Evolutionary conservation across 805 yeast species (phyloP).

Genomic region (Clavispora fructus): DNA sequence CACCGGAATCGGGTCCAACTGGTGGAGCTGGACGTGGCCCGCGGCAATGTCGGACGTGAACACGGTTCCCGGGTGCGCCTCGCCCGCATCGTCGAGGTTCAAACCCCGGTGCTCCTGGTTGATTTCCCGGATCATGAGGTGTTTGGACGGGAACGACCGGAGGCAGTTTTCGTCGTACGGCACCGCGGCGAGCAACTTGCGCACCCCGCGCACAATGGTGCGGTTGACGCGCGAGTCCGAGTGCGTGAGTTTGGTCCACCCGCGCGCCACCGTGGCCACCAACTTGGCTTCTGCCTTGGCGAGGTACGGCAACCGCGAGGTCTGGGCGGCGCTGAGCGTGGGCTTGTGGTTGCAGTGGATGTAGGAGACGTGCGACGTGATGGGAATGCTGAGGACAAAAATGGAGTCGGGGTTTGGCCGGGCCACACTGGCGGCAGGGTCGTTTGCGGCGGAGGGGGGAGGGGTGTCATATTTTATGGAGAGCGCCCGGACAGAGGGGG

Average conservation of each 20-base stretch:
- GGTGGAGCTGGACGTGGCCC: conserved; percentile 19
- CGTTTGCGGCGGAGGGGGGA: not conserved
- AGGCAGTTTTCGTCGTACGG: conserved; percentile 80
- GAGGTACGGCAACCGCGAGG: conserved; percentile 23
- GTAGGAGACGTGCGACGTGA: conserved; percentile 56
- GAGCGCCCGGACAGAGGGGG: not conserved
- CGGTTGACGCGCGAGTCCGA: conserved; percentile 56
- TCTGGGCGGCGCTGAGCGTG: conserved; percentile 20
- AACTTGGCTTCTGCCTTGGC: conserved; percentile 43
- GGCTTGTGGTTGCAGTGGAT: conserved; percentile 62
- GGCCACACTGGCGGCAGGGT: not conserved
- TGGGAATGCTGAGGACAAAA: conserved; percentile 66
- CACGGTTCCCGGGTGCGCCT: conserved; percentile 3
- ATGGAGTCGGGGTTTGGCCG: conserved; percentile 37
- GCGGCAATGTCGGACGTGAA: conserved; percentile 10
- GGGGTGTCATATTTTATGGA: not conserved
- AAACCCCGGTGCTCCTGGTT: conserved; percentile 19
- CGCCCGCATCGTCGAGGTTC: not conserved
- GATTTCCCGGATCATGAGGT: conserved; percentile 49
- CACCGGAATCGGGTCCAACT: conserved; percentile 36
- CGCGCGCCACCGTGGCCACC: conserved; percentile 44
- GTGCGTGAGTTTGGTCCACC: conserved; percentile 58
- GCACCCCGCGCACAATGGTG: conserved; percentile 50
- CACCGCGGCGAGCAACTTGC: conserved; percentile 51
- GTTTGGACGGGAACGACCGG: conserved; percentile 67